Base-by-base conservation (phyloP, 805 yeast species). In the Yamadazyma takamatsuzukensis region DNA sequence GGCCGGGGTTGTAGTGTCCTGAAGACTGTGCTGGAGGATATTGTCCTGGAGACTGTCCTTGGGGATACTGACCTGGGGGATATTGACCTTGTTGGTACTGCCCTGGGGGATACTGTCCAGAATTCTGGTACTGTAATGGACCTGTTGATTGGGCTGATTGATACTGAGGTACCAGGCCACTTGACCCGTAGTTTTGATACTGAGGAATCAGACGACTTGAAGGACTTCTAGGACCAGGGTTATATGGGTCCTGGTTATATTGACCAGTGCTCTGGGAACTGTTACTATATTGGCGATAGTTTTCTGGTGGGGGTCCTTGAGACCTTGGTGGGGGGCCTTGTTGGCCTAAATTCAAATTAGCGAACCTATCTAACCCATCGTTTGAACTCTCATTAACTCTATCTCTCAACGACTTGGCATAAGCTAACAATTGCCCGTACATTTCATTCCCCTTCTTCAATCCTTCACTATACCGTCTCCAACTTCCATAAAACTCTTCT, bases 381-480 rank as follows among this genome's bases (percentile, higher is more conserved):
- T 26, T 12, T 13, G 24, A 30, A 19, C 15, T 25, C 22, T 36
- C 34, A 22, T 28, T 27, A 7, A 38, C 37, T 8, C 32, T 37
- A 22, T 33, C 31, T 15, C 27, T 40, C 17, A 43, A 16, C 4
- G 29, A 19, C 9, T 18, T 30, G 4, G 51, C 64, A 44, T 63
- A 65, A 12, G 47, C 48, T 23, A 59, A 53, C 19, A 77, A 56
- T 35, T 76, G 72, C 6, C 61, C 57, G 54, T 90, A 90, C 49
- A 86, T 84, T 8, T 59, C 68, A 7, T 58, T 45, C 0, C 95
- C 95, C 42, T 76, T 78, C 11, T 61, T 56, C 34, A 76, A 53
- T 5, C 94, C 95, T 5, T 61, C 61, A 9, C 63, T 54, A 44
- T 78, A 80, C 11, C 70, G 69, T 22, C 64, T 64, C 79, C 89